Conservation (phyloP, 208 protist genomes). For the Crithidia sp. region DNA sequence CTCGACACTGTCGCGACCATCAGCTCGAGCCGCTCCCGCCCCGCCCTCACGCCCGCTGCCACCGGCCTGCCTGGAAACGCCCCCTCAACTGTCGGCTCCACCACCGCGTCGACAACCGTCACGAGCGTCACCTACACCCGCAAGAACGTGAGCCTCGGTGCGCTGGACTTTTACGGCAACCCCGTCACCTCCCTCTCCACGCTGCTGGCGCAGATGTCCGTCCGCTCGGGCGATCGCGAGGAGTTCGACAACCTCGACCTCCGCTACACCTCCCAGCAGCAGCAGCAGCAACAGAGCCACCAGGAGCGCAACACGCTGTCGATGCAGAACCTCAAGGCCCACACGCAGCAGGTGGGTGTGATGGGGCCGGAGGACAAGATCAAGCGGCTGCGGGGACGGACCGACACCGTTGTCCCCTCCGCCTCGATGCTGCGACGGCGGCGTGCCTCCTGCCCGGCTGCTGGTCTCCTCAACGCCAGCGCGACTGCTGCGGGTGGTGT, state of each 20-base stretch:
- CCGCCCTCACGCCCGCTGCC: constrained; percentile 18
- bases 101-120: constrained; percentile 19
- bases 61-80: background rate
- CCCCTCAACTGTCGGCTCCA: constrained; percentile 17
- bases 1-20: constrained; percentile 20
- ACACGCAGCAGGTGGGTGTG: constrained; percentile 36
- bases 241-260: constrained; percentile 22
- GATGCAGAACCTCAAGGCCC: constrained; percentile 40
- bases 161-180: constrained; percentile 31
- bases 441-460: constrained; percentile 9
- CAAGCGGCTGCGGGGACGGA: constrained; percentile 23
- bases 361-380: constrained; percentile 37
- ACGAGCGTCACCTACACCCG: constrained; percentile 41
- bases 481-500: background rate
- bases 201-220: constrained; percentile 32
- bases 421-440: constrained; percentile 11
- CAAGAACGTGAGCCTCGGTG: constrained; percentile 35
- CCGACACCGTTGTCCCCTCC: constrained; percentile 5
- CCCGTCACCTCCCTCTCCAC: constrained; percentile 40
- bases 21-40: constrained; percentile 30
- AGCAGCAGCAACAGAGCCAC: constrained; percentile 19
- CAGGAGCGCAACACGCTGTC: constrained; percentile 24
- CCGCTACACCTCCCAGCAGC: constrained; percentile 8
- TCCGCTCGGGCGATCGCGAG: constrained; percentile 28
- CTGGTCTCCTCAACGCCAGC: background rate